These are phyloP conservation scores for Paraconiothyrium brasiliense DNA, from an alignment of 2,329 filamentous ascomycete genomes.

Conservation along the genomic window DNA sequence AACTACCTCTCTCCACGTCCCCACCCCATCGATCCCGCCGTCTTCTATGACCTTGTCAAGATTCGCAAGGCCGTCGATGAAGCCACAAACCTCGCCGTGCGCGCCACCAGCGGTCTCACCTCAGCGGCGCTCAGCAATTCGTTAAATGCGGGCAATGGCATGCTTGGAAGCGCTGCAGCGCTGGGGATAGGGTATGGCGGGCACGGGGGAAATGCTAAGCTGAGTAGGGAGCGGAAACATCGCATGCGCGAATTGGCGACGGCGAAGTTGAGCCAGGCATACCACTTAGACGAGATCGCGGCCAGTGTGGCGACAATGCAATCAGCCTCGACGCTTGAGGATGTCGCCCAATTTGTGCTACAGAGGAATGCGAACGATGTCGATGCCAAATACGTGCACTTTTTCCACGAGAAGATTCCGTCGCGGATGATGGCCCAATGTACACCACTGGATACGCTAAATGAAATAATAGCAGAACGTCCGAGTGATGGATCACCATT, in stretches of 20 bases:
- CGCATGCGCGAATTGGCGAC: conserved; percentile 83
- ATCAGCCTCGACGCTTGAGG: conserved; percentile 77
- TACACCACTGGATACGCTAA: conserved; percentile 72
- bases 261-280: conserved; percentile 79
- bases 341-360: conserved; percentile 77
- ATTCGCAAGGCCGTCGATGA: conserved; percentile 83
- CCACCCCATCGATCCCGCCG: conserved; percentile 78
- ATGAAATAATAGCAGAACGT: conserved; percentile 71
- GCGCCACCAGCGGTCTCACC: conserved; percentile 77
- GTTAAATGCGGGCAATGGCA: conserved; percentile 61
- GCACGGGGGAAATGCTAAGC: conserved; percentile 66
- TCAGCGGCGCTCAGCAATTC: conserved; percentile 69
- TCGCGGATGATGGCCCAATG: conserved; percentile 76
- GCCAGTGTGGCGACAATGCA: conserved; percentile 87
- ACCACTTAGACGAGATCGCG: conserved; percentile 82
- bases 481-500: conserved; percentile 73
- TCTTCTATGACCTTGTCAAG: conserved; percentile 86
- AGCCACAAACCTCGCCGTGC: conserved; percentile 78
- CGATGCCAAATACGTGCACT: conserved; percentile 88
- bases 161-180: conserved; percentile 62
- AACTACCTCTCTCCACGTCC: conserved; percentile 82
- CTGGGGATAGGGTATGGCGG: conserved; percentile 66
- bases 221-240: conserved; percentile 80
- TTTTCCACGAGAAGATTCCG: conserved; percentile 91
- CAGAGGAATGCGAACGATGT: conserved; percentile 72